Conservation (phyloP, 257 asterid species). For the Solanum rostratum region DNA sequence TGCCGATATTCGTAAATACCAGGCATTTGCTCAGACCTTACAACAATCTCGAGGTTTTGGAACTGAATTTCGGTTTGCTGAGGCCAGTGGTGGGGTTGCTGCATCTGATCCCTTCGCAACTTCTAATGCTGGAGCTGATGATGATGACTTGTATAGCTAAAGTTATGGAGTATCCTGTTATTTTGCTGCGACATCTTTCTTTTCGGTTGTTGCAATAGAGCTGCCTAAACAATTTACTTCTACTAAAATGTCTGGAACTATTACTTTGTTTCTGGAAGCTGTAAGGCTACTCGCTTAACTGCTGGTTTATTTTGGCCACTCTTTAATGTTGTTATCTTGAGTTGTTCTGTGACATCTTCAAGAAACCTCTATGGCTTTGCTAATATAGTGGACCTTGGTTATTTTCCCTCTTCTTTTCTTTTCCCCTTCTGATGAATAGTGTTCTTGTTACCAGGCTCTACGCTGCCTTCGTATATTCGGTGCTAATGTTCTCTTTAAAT, state of each 20-base stretch:
- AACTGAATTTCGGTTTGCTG: slow-evolving; percentile 51
- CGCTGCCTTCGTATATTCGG: neutral
- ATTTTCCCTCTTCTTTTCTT: neutral
- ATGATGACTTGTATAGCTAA: slow-evolving; percentile 44
- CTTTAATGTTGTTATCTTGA: neutral
- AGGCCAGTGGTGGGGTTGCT: slow-evolving; percentile 13
- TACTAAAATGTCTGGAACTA: neutral
- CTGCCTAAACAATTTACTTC: neutral
- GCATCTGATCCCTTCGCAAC: slow-evolving; percentile 41
- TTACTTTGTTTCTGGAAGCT: neutral
- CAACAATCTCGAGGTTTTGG: slow-evolving; percentile 67
- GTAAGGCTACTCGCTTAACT: neutral
- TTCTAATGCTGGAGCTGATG: slow-evolving; percentile 41
- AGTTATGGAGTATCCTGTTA: neutral
- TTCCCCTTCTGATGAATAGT: neutral
- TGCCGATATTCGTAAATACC: slow-evolving; percentile 68
- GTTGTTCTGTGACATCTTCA: neutral
- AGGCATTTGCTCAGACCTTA: slow-evolving; percentile 54
- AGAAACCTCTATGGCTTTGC: neutral
- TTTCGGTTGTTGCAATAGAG: neutral
- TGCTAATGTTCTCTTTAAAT: neutral
- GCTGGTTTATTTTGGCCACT: neutral
- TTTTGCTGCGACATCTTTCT: neutral
- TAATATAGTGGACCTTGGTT: neutral
- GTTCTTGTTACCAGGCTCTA: neutral